Evolutionary conservation across 352 stramenopile genomes (phyloP).

Genomic region (Globisporangium paroecandrum): DNA sequence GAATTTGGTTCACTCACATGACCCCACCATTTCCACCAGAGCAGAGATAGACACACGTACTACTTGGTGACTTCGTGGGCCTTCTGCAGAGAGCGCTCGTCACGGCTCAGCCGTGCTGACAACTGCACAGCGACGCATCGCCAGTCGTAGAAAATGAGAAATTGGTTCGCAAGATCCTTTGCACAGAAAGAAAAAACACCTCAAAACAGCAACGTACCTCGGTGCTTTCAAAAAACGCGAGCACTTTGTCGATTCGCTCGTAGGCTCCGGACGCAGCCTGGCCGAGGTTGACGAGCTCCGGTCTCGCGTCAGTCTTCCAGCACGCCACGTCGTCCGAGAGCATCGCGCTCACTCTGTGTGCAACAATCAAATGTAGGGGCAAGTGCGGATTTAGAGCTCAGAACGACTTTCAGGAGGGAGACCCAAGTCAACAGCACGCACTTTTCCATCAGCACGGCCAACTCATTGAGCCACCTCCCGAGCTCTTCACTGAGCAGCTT

Average conservation of each 20-base stretch:
- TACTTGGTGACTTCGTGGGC: slow-evolving; percentile 30
- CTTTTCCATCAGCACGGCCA: slow-evolving; percentile 29
- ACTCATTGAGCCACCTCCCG: slow-evolving; percentile 23
- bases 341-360: slow-evolving; percentile 25
- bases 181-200: background rate
- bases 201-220: slow-evolving; percentile 18
- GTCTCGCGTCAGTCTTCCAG: slow-evolving; percentile 19
- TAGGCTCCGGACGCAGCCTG: slow-evolving; percentile 21
- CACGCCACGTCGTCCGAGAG: slow-evolving; percentile 29
- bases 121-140: slow-evolving; percentile 5
- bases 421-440: background rate
- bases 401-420: background rate
- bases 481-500: slow-evolving; percentile 31
- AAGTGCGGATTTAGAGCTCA: background rate
- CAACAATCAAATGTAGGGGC: background rate
- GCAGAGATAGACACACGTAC: slow-evolving; percentile 16
- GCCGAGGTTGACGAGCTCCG: slow-evolving; percentile 30
- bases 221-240: slow-evolving; percentile 35
- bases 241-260: slow-evolving; percentile 29
- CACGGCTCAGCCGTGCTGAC: slow-evolving; percentile 13
- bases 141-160: background rate
- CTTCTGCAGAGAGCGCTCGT: slow-evolving; percentile 12
- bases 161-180: background rate
- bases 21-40: background rate
- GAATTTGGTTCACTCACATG: background rate